Conservation (phyloP, 139 green algal genomes). For the Chlorella sp. region DNA sequence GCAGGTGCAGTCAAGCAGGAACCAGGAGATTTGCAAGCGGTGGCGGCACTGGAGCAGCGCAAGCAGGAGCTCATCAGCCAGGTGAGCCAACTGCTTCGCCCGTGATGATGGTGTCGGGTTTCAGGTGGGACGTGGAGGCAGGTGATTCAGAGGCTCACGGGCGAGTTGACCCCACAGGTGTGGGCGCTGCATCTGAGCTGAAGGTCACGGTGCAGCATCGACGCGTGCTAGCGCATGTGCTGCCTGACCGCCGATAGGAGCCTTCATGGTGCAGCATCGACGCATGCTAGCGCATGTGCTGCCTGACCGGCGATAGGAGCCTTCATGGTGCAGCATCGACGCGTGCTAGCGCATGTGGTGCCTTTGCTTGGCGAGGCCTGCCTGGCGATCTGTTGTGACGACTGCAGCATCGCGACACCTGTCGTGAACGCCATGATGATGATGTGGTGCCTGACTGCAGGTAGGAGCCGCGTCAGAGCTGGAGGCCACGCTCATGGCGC, state of each 20-base stretch:
- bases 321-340: not conserved
- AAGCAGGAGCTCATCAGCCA: not conserved
- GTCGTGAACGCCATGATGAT: not conserved
- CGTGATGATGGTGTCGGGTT: no score
- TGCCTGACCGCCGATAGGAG: no score
- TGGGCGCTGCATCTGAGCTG: no score
- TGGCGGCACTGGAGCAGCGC: not conserved
- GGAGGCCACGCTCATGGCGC: not conserved
- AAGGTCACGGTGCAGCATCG: no score
- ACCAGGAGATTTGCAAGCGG: not conserved
- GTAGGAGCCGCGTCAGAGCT: not conserved
- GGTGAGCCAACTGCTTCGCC: no score
- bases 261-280: not conserved
- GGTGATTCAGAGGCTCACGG: no score
- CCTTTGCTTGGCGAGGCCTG: no score
- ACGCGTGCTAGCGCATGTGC: no score
- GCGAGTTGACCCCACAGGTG: no score
- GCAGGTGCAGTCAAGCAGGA: not conserved
- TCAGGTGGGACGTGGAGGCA: no score
- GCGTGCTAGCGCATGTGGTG: no score
- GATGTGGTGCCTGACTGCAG: not conserved
- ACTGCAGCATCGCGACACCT: not conserved
- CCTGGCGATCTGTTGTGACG: not conserved
- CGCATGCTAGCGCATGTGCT: not conserved
- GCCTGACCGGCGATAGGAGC: no score